These are phyloP conservation scores for Ministeria vibrans DNA, from an alignment of 78 protist genomes.

Conservation along the genomic window DNA sequence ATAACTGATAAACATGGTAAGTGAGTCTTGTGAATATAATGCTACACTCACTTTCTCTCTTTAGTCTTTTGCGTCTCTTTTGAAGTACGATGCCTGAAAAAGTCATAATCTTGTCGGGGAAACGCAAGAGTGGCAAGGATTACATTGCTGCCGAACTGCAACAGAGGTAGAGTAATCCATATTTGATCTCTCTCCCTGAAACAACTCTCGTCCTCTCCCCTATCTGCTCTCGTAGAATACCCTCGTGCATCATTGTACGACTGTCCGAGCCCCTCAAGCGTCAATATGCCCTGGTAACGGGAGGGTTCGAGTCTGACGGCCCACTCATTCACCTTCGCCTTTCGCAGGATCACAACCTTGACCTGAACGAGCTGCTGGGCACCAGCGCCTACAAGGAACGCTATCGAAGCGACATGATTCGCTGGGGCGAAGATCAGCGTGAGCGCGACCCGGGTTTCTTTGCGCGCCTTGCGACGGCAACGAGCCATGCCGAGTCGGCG, in stretches of 20 bases:
- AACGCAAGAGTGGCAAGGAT: constrained; percentile 34
- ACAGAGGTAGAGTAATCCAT: neutral
- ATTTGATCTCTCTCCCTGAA: neutral
- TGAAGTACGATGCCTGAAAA: no score
- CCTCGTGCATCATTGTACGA: neutral
- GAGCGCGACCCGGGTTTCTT: neutral
- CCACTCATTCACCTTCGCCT: neutral
- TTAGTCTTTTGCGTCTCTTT: no score
- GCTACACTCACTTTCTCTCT: no score
- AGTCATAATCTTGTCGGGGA: constrained; percentile 11
- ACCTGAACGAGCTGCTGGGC: constrained; percentile 6
- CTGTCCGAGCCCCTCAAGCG: constrained; percentile 21
- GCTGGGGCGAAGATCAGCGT: constrained; percentile 21
- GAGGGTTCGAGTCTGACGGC: neutral
- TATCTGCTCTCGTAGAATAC: neutral
- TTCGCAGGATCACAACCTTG: constrained; percentile 13
- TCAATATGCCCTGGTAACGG: constrained; percentile 7
- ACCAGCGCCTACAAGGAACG: constrained; percentile 8
- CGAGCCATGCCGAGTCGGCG: neutral
- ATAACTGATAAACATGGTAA: no score
- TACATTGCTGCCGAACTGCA: neutral
- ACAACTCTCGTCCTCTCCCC: neutral
- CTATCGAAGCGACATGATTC: constrained; percentile 22
- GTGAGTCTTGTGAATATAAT: no score
- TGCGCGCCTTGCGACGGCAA: neutral